Evolutionary conservation across 495 filamentous ascomycete genomes (phyloP), one percentile per base, ranked within the genome.

Genomic region (Penicillium fimorum): DNA sequence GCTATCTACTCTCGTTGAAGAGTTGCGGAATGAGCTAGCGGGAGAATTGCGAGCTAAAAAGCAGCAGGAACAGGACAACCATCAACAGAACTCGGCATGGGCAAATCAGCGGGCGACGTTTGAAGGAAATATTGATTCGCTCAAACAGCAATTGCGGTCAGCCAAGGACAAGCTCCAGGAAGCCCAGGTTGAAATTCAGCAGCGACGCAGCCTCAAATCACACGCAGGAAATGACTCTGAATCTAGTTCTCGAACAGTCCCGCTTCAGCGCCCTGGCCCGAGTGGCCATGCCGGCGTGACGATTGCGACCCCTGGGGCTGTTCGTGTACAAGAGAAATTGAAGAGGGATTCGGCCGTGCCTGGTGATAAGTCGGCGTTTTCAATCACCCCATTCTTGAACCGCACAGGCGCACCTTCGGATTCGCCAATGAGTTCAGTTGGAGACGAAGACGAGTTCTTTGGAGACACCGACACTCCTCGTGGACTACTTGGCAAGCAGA

Each of bases 371-470:
- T 96, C 91, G 1, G 84, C 79, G 18, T 97, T 97, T 66, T 94
- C 91, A 11, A 92, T 97, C 58, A 97, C 92, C 2, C 92, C 92
- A 1, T 95, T 92, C 70, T 74, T 97, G 29, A 95, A 93, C 74
- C 86, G 89, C 50, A 89, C 87, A 7, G 76, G 81, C 41, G 72
- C 78, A n/a, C 69, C 73, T 9, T 70, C 72, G 38, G 79, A 79
- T 37, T 76, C 76, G 43, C 68, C 78, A 9, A 57, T 50, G 25
- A 73, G 66, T 49, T 70, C 71, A 22, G 70, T 70, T 15, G 63
- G 63, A 42, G 68, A 74, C 13, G 50, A 64, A 17, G 60, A 71
- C 50, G 69, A 72, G 30, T 33, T 62, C n/a, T 46, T 58, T 2
- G 44, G 44, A 27, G 47, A 58, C 24, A 8, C 37, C 18, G 35